Evolutionary conservation across 441 rosid species (phyloP).

Genomic region (Manihot esculenta): DNA sequence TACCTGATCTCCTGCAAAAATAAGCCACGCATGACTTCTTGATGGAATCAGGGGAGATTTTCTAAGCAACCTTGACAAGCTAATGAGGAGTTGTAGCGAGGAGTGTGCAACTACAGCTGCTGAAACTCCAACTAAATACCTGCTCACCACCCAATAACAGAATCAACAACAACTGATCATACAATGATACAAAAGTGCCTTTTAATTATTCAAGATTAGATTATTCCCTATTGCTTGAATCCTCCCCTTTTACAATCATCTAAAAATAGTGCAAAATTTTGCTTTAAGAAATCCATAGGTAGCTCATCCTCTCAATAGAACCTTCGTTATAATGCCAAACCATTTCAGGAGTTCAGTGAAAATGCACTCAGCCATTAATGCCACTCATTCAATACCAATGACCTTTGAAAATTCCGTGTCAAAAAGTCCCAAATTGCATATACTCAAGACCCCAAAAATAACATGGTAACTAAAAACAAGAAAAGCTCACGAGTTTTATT

Average conservation of each 20-base stretch:
- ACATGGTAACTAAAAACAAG: neutral
- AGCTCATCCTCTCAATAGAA: neutral
- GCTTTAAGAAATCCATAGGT: neutral
- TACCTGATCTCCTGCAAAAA: conserved; percentile 80
- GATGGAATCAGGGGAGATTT: conserved; percentile 54
- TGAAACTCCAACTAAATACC: conserved; percentile 72
- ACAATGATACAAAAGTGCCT: too few species aligned
- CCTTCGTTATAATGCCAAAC: neutral
- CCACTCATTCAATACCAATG: conserved; percentile 2
- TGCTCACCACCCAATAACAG: conserved; percentile 22
- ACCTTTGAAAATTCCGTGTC: neutral
- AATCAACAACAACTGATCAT: neutral
- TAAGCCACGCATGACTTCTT: conserved; percentile 65
- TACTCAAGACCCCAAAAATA: neutral
- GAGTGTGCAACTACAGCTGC: conserved; percentile 60
- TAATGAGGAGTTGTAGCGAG: conserved; percentile 48
- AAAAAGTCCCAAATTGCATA: neutral
- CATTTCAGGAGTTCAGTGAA: neutral
- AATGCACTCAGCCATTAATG: neutral
- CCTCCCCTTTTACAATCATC: neutral
- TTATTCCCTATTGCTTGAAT: neutral
- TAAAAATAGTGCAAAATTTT: neutral
- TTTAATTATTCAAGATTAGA: neutral
- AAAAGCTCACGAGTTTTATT: conserved; percentile 42
- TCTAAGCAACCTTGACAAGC: conserved; percentile 44